Evolutionary conservation across 352 stramenopile genomes (phyloP).

Genomic region (Phytophthora constricta): DNA sequence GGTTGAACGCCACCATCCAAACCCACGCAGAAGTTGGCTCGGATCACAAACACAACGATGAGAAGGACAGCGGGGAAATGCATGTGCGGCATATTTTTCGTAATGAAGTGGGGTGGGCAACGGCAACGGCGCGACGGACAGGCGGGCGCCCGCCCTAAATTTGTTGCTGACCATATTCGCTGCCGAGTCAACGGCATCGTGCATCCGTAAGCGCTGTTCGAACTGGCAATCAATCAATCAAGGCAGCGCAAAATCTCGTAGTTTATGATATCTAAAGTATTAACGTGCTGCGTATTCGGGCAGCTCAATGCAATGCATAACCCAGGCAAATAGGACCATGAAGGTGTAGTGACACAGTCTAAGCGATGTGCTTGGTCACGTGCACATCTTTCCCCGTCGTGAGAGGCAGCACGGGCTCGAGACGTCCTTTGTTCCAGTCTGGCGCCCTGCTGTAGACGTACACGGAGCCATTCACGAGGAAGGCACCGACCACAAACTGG

Average conservation of each 20-base stretch:
- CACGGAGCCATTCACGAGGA: constrained; percentile 84
- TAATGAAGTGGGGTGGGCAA: not conserved
- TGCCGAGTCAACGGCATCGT: not conserved
- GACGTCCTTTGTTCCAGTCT: constrained; percentile 35
- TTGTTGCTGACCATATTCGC: not conserved
- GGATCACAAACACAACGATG: constrained; percentile 4
- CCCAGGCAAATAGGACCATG: too few species aligned
- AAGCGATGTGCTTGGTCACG: constrained; percentile 31
- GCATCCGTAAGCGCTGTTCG: not conserved
- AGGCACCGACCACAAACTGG: constrained; percentile 74
- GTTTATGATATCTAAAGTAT: constrained; percentile 29
- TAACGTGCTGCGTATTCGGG: not conserved
- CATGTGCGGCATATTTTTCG: constrained; percentile 7
- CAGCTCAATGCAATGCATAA: too few species aligned
- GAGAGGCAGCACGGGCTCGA: constrained; percentile 30
- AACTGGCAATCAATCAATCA: not conserved
- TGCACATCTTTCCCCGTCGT: constrained; percentile 16
- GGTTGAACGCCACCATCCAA: not conserved
- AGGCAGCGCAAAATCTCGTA: not conserved
- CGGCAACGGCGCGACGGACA: too few species aligned
- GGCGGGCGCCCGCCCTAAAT: too few species aligned
- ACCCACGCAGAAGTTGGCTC: constrained; percentile 4
- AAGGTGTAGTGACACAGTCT: too few species aligned
- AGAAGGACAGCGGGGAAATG: not conserved
- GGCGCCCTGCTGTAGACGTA: constrained; percentile 79